These are phyloP conservation scores for Zymoseptoria tritici DNA, from an alignment of 2,329 filamentous ascomycete genomes.

Conservation along the genomic window DNA sequence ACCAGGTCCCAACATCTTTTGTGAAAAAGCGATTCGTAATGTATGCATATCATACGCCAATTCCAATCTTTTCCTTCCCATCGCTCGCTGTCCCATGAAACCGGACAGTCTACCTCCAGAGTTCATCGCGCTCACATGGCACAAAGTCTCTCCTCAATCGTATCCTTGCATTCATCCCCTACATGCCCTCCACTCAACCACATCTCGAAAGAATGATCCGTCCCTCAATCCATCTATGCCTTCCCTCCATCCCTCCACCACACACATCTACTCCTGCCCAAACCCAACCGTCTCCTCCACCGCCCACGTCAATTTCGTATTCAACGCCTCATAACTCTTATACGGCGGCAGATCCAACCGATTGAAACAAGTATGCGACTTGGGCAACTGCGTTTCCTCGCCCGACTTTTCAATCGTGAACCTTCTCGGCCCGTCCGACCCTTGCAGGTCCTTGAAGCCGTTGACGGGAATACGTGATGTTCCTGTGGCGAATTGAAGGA, in stretches of 20 bases:
- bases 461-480: slow-evolving; percentile 98
- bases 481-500: slow-evolving; percentile 94
- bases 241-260: too few relatives aligned
- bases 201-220: not conserved
- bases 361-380: slow-evolving; percentile 99
- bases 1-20: too few relatives aligned
- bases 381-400: slow-evolving; percentile 81
- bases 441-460: slow-evolving; percentile 97
- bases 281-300: slow-evolving; percentile 99
- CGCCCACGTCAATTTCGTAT: slow-evolving; percentile 87
- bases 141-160: not conserved
- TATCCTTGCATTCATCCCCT: not conserved
- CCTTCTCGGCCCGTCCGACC: slow-evolving; percentile 85
- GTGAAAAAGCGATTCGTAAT: too few relatives aligned
- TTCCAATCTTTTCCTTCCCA: too few relatives aligned
- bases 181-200: not conserved
- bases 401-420: slow-evolving; percentile 99
- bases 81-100: too few relatives aligned
- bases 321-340: slow-evolving; percentile 76
- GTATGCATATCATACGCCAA: too few relatives aligned
- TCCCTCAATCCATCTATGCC: not conserved
- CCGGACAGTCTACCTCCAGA: too few relatives aligned
- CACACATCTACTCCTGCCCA: slow-evolving; percentile 70
- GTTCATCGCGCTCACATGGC: too few relatives aligned
- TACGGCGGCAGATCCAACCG: slow-evolving; percentile 91